phyloP scores from a whole-genome alignment of 2,329 filamentous ascomycete species.

The Aspergillus sergii region DNA sequence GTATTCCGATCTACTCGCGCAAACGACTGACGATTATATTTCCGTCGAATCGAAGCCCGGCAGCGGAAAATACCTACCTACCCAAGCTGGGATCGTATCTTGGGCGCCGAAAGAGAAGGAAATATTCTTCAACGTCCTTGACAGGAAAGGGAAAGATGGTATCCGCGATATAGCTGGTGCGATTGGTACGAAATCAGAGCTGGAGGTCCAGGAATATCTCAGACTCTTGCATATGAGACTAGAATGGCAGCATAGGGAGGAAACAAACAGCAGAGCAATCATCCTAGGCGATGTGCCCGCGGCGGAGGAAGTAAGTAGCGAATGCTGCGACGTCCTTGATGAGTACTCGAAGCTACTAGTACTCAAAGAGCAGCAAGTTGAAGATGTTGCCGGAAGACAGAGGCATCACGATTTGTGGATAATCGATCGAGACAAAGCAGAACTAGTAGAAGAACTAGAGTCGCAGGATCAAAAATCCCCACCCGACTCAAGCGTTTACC shows the following conservation, averaged over 20 bases:
- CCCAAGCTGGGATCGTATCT: conserved; percentile 67
- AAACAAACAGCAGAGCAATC: conserved; percentile 40
- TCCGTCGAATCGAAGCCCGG: conserved; percentile 10
- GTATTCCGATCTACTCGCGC: conserved; percentile 58
- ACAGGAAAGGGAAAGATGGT: conserved; percentile 65
- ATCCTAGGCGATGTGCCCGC: conserved; percentile 65
- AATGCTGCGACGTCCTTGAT: conserved; percentile 69
- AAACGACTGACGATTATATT: conserved; percentile 52
- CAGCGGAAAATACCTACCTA: conserved; percentile 37
- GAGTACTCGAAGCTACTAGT: conserved; percentile 67
- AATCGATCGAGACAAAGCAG: conserved; percentile 49
- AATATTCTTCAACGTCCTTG: conserved; percentile 67
- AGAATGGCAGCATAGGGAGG: conserved; percentile 43
- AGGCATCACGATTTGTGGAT: conserved; percentile 70
- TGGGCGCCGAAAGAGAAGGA: conserved; percentile 77
- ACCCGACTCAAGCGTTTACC: conserved; percentile 37
- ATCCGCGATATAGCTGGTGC: conserved; percentile 62
- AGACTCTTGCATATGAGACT: conserved; percentile 59
- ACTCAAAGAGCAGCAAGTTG: conserved; percentile 64
- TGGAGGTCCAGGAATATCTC: conserved; percentile 75
- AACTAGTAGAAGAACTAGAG: conserved; percentile 32
- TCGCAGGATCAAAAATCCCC: conserved; percentile 30
- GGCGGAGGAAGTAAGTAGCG: conserved; percentile 69
- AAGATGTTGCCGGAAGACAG: conserved; percentile 61
- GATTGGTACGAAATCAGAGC: conserved; percentile 70